Evolutionary conservation across 176 grass and related monocot genomes (phyloP).

Genomic region (Triticum aestivum): DNA sequence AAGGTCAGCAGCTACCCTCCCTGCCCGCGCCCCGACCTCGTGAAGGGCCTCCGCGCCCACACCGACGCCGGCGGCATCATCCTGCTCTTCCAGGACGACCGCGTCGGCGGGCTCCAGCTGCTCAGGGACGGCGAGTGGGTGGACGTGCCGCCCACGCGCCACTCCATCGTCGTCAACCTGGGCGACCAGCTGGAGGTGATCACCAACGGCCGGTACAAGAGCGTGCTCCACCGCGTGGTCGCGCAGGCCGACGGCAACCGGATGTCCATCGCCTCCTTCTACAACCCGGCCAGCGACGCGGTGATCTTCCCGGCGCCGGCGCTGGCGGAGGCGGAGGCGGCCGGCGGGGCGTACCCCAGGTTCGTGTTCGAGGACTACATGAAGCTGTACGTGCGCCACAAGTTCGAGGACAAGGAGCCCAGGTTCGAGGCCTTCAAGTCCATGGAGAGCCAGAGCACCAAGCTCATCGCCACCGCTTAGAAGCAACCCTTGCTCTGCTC

Average conservation of each 20-base stretch:
- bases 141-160: constrained; percentile 59
- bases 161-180: constrained; percentile 82
- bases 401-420: constrained; percentile 85
- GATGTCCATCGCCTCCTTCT: constrained; percentile 94
- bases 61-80: constrained; percentile 93
- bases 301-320: constrained; percentile 82
- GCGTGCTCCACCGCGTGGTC: constrained; percentile 72
- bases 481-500: neutral
- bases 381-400: constrained; percentile 68
- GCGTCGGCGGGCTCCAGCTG: constrained; percentile 67
- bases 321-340: constrained; percentile 38
- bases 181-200: constrained; percentile 98
- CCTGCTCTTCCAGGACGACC: constrained; percentile 80
- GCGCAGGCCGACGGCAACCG: constrained; percentile 64
- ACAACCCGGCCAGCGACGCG: constrained; percentile 72
- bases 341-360: constrained; percentile 42
- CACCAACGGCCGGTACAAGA: constrained; percentile 93
- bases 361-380: constrained; percentile 96
- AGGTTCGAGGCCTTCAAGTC: constrained; percentile 74
- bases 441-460: constrained; percentile 38
- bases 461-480: constrained; percentile 49
- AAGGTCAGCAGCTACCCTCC: constrained; percentile 95
- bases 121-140: constrained; percentile 77
- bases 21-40: constrained; percentile 75
- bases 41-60: constrained; percentile 78